phyloP scores from a whole-genome alignment of 352 stramenopile species.

The Stramenopiles sp. region DNA sequence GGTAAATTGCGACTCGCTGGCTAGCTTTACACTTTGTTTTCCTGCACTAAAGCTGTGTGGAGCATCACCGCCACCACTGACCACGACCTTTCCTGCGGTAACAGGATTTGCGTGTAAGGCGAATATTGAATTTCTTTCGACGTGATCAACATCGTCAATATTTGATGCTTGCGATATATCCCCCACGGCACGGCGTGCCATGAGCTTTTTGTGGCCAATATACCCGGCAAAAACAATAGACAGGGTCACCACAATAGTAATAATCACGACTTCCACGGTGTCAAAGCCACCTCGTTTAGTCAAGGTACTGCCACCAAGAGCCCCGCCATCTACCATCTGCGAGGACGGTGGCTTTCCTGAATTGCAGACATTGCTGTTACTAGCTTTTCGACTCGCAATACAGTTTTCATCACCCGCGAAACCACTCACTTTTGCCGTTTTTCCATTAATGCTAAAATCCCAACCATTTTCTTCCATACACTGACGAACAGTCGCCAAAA shows the following conservation, averaged over 20 bases:
- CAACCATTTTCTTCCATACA: neutral
- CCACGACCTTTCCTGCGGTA: neutral
- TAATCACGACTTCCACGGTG: neutral
- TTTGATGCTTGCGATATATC: neutral
- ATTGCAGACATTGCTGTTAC: neutral
- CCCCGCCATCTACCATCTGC: neutral
- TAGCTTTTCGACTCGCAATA: neutral
- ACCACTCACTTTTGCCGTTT: constrained; percentile 4
- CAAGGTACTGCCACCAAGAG: neutral
- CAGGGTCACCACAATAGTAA: neutral
- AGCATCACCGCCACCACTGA: neutral
- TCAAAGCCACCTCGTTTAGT: neutral
- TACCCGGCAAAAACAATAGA: neutral
- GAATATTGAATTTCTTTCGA: neutral
- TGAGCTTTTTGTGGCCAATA: neutral
- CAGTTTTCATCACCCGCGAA: neutral
- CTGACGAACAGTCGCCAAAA: neutral
- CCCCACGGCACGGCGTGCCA: neutral
- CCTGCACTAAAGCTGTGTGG: neutral
- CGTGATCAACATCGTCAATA: neutral
- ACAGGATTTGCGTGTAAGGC: neutral
- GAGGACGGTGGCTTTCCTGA: neutral
- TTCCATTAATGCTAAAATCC: neutral
- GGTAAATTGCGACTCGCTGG: neutral
- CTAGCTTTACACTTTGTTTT: neutral